A percentile compares a stretch with the other conserved stretches of the same genome.
These are phyloP conservation scores for Xylaria sp. DNA, from an alignment of 2,329 filamentous ascomycete genomes.

Conservation along the genomic window DNA sequence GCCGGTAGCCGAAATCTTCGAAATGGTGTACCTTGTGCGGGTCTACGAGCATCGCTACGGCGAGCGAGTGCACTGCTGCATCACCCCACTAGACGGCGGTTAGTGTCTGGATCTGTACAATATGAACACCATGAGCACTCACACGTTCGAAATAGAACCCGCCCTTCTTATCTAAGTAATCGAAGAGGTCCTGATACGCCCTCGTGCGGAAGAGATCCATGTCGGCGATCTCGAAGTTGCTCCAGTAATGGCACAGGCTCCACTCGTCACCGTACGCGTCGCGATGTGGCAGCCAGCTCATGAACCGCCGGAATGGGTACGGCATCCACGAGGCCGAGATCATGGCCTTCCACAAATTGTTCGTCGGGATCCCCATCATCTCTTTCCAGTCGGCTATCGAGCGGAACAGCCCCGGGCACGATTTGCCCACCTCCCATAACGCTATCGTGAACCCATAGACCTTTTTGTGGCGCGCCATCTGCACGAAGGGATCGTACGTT, in stretches of 20 bases:
- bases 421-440: slow-evolving; percentile 46
- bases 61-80: slow-evolving; percentile 48
- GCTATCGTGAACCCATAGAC: slow-evolving; percentile 50
- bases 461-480: slow-evolving; percentile 48
- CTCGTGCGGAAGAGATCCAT: slow-evolving; percentile 47
- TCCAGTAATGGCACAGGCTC: slow-evolving; percentile 52
- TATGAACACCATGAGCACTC: slow-evolving; percentile 19
- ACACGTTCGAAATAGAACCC: slow-evolving; percentile 50
- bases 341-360: slow-evolving; percentile 45
- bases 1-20: slow-evolving; percentile 47
- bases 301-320: slow-evolving; percentile 43
- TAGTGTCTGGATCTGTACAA: background rate
- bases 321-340: slow-evolving; percentile 46
- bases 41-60: slow-evolving; percentile 45
- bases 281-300: slow-evolving; percentile 42
- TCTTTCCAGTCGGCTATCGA: slow-evolving; percentile 46
- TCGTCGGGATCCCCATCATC: slow-evolving; percentile 38
- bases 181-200: slow-evolving; percentile 46
- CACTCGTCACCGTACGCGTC: slow-evolving; percentile 45
- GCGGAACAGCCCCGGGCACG: slow-evolving; percentile 47
- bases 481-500: slow-evolving; percentile 51
- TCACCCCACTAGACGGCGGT: slow-evolving; percentile 44
- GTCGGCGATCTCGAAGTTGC: slow-evolving; percentile 52
- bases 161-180: slow-evolving; percentile 44
- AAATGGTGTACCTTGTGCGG: slow-evolving; percentile 47